A percentile compares a stretch with the other conserved stretches of the same genome.
Evolutionary conservation across 2,329 filamentous ascomycete genomes (phyloP).

Genomic region (Mollisia scopiformis): DNA sequence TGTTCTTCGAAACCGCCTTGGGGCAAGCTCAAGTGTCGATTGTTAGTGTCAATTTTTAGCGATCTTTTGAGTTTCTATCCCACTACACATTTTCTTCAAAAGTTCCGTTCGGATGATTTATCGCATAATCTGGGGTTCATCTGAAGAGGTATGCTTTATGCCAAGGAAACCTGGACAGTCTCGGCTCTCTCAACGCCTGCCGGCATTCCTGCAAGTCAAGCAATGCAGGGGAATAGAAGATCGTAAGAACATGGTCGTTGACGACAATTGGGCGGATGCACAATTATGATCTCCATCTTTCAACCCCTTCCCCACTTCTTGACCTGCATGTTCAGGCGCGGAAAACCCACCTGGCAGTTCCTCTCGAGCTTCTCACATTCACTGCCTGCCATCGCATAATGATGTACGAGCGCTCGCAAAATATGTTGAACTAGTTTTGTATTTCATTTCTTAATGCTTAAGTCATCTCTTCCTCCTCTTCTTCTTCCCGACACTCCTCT

Average conservation of each 20-base stretch:
- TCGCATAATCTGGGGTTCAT: background rate
- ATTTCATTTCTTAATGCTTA: conserved; percentile 8
- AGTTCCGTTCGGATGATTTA: no score
- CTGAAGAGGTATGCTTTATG: background rate
- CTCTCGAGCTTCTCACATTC: background rate
- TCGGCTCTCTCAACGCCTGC: background rate
- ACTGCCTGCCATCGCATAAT: conserved; percentile 2
- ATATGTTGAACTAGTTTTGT: background rate
- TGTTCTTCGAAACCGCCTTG: background rate
- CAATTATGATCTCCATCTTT: background rate
- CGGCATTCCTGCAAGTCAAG: background rate
- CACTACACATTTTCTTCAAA: no score
- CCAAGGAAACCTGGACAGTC: conserved; percentile 2
- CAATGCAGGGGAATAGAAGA: background rate
- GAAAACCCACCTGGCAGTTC: background rate
- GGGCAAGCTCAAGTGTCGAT: no score
- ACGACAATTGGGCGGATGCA: background rate
- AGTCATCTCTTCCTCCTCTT: background rate
- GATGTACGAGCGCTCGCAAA: background rate
- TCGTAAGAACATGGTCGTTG: background rate
- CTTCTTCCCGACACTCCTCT: no score
- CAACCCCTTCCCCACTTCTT: background rate
- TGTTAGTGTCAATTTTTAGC: no score
- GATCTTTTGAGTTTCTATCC: no score
- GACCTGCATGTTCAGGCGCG: background rate